Base-by-base conservation (phyloP, 768 basidiomycete species). In the Asterophora parasitica region DNA sequence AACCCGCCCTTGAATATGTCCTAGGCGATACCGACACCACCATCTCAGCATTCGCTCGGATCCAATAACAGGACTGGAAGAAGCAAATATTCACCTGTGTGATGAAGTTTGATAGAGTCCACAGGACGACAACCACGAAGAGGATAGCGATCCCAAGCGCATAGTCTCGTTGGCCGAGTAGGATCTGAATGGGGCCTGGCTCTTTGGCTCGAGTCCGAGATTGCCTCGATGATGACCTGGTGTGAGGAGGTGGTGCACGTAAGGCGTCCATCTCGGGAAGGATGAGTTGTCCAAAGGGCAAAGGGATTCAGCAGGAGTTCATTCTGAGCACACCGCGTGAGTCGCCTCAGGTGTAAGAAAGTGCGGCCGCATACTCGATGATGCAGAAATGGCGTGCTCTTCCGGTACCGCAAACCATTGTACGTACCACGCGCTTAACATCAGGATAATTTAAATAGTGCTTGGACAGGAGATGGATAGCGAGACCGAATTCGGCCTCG, bases 81-180 rank as follows among this genome's bases (percentile, higher is more conserved):
- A 30, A 5, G 27, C 23, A 6, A 23, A 23, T 27, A 42, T 65
- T 36, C 50, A 84, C 88, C 76, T 92, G 88, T 9, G 87, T 93
- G 33, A 95, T 72, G 59, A 93, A 95, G 64, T 85, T 94, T 39
- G 86, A 88, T 9, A 75, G 67, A 12, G 93, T 95, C 94, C 94
- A 97, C 10, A 96, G 75, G 30, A 89, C 51, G 31, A 92, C 90
- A 42, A 94, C 91, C 15, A 81, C 48, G 2, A 91, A 61, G 16
- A 93, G 77, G 35, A 92, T 69, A 20, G 69, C 68, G 44, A 92
- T 82, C 43, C 91, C 91, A 23, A 79, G 56, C 26, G 64, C 61
- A 57, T 74, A 78, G 42, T 73, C 66, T 33, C 55, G 65, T 34
- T 61, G 64, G 46, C 60, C 53, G 17, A 62, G 43, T 16, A 42